Conservation (phyloP, 345 rosid species). For the Eucalyptus curtisii region DNA sequence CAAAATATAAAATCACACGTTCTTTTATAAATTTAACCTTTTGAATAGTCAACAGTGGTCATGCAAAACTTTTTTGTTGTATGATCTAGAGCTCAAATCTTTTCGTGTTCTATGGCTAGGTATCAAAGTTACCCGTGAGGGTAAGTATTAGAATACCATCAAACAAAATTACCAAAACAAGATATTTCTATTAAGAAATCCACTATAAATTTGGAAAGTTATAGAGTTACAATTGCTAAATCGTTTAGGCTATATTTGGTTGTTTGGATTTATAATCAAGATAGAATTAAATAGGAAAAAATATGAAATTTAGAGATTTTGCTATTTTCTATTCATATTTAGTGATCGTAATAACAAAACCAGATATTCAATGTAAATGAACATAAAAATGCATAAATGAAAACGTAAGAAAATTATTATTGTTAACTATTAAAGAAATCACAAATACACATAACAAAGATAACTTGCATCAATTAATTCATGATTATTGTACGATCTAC, state of each 20-base stretch:
- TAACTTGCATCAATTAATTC: not conserved
- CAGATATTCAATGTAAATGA: not conserved
- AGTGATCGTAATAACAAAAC: not conserved
- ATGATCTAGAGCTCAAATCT: not conserved
- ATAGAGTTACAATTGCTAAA: not conserved
- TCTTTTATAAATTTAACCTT: not conserved
- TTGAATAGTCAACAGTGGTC: not conserved
- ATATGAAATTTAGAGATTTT: too few species aligned
- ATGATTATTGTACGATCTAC: not conserved
- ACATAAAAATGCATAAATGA: not conserved
- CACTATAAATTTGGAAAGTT: not conserved
- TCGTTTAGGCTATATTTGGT: rapidly evolving
- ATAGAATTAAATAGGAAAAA: too few species aligned
- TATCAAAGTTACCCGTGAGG: rapidly evolving
- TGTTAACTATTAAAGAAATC: not conserved
- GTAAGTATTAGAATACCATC: not conserved
- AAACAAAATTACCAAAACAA: not conserved
- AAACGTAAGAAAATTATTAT: too few species aligned
- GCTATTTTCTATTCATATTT: not conserved
- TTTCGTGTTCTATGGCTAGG: not conserved
- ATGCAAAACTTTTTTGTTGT: not conserved
- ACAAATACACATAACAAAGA: not conserved
- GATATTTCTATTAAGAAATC: not conserved
- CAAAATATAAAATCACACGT: not conserved
- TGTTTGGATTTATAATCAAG: not conserved